Conservation (phyloP, 371 early-diverging fungal genomes). For the Quaeritorhiza haematococci region DNA sequence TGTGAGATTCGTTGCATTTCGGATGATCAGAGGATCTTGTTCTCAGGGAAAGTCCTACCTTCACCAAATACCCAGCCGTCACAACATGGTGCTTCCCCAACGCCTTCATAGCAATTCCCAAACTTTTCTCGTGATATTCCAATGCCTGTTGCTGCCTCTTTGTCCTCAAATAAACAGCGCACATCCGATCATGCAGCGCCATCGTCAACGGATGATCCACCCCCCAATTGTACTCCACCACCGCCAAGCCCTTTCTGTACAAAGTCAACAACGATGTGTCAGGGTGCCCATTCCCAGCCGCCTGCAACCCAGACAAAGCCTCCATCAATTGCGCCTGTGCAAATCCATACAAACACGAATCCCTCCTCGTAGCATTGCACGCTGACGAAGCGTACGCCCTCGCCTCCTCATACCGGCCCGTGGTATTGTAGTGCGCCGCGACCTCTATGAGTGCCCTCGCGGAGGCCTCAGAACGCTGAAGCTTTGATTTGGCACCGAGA, state of each 20-base stretch:
- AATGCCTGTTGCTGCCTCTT: slow-evolving; percentile 19
- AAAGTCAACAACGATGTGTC: slow-evolving; percentile 1
- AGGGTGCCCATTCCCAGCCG: not conserved
- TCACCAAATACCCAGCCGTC: slow-evolving; percentile 39
- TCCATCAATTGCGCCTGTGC: slow-evolving; percentile 33
- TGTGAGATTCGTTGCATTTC: not conserved
- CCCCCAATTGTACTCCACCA: slow-evolving; percentile 37
- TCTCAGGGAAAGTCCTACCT: slow-evolving; percentile 16
- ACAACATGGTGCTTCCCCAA: slow-evolving; percentile 38
- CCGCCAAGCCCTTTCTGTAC: slow-evolving; percentile 22
- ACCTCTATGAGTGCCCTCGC: slow-evolving; percentile 24
- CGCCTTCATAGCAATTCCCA: slow-evolving; percentile 28
- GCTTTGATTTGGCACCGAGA: slow-evolving; percentile 34
- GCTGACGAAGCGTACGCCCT: slow-evolving; percentile 37
- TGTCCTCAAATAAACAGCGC: slow-evolving; percentile 20
- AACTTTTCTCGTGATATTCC: slow-evolving; percentile 22
- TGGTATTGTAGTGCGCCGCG: slow-evolving; percentile 35
- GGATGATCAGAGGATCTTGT: not conserved
- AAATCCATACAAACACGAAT: slow-evolving; percentile 22
- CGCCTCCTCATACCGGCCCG: slow-evolving; percentile 35
- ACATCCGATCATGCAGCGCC: slow-evolving; percentile 36
- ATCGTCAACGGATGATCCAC: slow-evolving; percentile 31
- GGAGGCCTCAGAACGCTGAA: slow-evolving; percentile 23
- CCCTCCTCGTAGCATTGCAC: slow-evolving; percentile 14
- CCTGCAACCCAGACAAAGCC: slow-evolving; percentile 20